Evolutionary conservation across 1,284 basidiomycete genomes (phyloP).

Genomic region (Cystobasidiaceae sp.): DNA sequence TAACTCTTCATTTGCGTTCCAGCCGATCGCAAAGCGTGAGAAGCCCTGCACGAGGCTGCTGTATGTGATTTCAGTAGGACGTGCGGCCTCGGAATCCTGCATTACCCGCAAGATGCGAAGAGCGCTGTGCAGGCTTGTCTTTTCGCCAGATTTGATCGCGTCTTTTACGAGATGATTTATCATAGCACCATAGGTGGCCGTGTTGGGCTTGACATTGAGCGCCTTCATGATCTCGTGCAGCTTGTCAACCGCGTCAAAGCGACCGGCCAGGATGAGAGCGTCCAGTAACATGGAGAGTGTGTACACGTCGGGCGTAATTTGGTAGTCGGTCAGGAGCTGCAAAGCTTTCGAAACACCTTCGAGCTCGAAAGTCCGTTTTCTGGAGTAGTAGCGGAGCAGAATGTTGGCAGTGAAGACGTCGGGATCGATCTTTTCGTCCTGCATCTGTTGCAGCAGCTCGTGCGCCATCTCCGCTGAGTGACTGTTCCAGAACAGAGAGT

Average conservation of each 20-base stretch:
- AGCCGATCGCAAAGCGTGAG: not conserved
- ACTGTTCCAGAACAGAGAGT: slow-evolving; percentile 14
- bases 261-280: slow-evolving; percentile 15
- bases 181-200: slow-evolving; percentile 18
- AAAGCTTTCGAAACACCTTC: not conserved
- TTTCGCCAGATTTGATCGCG: not conserved
- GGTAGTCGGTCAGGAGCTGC: not conserved
- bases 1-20: not conserved
- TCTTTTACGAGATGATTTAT: slow-evolving; percentile 22
- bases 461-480: not conserved
- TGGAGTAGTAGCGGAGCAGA: slow-evolving; percentile 18
- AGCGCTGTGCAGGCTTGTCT: not conserved
- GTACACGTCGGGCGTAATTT: slow-evolving; percentile 8
- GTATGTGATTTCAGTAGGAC: slow-evolving; percentile 16
- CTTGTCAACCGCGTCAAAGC: slow-evolving; percentile 14
- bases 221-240: slow-evolving; percentile 17
- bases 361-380: slow-evolving; percentile 1
- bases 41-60: slow-evolving; percentile 17
- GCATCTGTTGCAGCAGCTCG: slow-evolving; percentile 9
- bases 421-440: not conserved
- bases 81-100: not conserved
- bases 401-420: slow-evolving; percentile 28
- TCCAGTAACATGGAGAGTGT: slow-evolving; percentile 24
- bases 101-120: slow-evolving; percentile 15
- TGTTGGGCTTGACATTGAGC: slow-evolving; percentile 15